These are phyloP conservation scores for Tieghemiomyces parasiticus DNA, from an alignment of 192 early-diverging fungal species.

Conservation along the genomic window DNA sequence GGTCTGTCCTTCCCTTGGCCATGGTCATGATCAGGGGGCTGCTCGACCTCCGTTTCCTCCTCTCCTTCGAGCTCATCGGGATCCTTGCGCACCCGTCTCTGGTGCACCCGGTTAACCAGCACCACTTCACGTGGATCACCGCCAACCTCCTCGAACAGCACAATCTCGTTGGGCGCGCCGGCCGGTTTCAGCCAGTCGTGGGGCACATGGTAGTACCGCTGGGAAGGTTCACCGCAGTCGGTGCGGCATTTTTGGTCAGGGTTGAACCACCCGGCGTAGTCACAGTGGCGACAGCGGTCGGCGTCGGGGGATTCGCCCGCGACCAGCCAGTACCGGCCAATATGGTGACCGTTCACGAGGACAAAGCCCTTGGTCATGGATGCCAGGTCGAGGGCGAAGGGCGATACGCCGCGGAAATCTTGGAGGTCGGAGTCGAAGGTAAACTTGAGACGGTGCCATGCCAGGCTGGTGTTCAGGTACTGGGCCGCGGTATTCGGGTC, in stretches of 20 bases:
- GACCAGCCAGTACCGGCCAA: slow-evolving; percentile 29
- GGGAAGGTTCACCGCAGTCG: slow-evolving; percentile 22
- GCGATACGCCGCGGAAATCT: neutral
- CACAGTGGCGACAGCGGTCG: slow-evolving; percentile 18
- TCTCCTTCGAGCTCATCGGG: too few relatives aligned
- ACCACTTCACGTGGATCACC: slow-evolving; percentile 17
- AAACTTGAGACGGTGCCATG: slow-evolving; percentile 7
- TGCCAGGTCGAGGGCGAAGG: slow-evolving; percentile 18
- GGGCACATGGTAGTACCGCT: slow-evolving; percentile 27
- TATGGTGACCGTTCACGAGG: slow-evolving; percentile 24
- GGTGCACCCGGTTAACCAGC: slow-evolving; percentile 15
- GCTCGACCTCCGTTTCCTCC: too few relatives aligned
- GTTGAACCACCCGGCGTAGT: slow-evolving; percentile 20
- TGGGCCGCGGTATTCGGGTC: neutral
- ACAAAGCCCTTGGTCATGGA: slow-evolving; percentile 30
- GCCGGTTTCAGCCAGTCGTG: slow-evolving; percentile 17
- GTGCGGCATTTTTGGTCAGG: slow-evolving; percentile 19
- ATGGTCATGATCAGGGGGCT: too few relatives aligned
- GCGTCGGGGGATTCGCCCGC: slow-evolving; percentile 12
- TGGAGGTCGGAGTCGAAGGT: neutral
- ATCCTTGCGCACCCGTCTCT: too few relatives aligned
- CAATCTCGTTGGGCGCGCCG: neutral
- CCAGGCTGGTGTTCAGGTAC: neutral
- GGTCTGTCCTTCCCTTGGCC: too few relatives aligned
- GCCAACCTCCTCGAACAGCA: slow-evolving; percentile 20